These are phyloP conservation scores for Hydnomerulius pinastri DNA, from an alignment of 768 basidiomycete genomes.

Conservation along the genomic window DNA sequence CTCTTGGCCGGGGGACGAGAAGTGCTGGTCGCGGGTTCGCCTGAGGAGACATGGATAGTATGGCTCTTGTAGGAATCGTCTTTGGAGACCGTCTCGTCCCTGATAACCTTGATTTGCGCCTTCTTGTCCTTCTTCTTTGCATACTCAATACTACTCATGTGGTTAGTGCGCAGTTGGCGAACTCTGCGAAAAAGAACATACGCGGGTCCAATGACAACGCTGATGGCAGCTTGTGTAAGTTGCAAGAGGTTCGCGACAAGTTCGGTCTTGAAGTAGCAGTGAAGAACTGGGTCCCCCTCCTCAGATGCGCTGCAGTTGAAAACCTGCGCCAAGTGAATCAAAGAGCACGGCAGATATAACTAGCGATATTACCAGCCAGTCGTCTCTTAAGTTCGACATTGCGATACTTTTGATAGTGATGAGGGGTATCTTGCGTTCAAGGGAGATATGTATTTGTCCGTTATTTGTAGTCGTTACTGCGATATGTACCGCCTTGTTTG, in stretches of 20 bases:
- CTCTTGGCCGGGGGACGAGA: constrained; percentile 85
- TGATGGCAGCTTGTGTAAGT: constrained; percentile 75
- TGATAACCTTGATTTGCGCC: constrained; percentile 81
- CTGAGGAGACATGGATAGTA: constrained; percentile 82
- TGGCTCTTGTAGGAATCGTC: constrained; percentile 95
- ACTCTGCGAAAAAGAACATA: constrained; percentile 43
- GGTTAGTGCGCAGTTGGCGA: constrained; percentile 12
- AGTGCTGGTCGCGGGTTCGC: constrained; percentile 79
- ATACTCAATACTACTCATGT: constrained; percentile 73
- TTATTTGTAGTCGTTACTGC: constrained; percentile 62
- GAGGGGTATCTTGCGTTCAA: constrained; percentile 90
- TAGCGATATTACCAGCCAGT: constrained; percentile 76
- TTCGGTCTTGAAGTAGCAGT: constrained; percentile 95
- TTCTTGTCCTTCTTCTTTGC: constrained; percentile 97
- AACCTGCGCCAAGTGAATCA: constrained; percentile 47
- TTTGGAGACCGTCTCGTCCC: constrained; percentile 80
- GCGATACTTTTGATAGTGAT: constrained; percentile 85
- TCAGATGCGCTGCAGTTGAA: constrained; percentile 80
- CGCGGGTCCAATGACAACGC: constrained; percentile 74
- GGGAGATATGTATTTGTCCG: constrained; percentile 53
- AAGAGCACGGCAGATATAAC: not conserved
- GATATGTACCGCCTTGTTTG: constrained; percentile 79
- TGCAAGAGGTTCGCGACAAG: constrained; percentile 80
- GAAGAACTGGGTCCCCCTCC: constrained; percentile 93
- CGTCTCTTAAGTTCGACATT: constrained; percentile 88